Conservation (phyloP, 192 early-diverging fungal genomes). For the Backusella liffmaniae region DNA sequence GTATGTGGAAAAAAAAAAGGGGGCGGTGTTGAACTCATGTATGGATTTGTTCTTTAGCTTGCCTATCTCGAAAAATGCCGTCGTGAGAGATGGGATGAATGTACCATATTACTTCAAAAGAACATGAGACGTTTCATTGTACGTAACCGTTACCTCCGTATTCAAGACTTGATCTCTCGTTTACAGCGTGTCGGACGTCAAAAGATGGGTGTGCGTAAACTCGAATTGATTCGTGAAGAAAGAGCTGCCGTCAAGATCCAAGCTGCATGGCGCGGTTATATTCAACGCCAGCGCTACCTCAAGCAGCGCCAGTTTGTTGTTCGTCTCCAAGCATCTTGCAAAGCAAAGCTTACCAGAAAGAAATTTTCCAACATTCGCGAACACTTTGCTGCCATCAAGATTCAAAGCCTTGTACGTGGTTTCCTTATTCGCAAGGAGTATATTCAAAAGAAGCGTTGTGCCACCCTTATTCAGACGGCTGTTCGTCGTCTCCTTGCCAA, state of each 20-base stretch:
- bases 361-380: constrained; percentile 56
- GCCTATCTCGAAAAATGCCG: constrained; percentile 89
- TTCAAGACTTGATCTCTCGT: constrained; percentile 55
- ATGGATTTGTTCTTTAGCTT: constrained; percentile 32
- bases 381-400: constrained; percentile 66
- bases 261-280: constrained; percentile 64
- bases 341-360: constrained; percentile 61
- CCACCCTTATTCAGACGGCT: constrained; percentile 82
- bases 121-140: constrained; percentile 74
- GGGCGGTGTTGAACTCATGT: too few species aligned
- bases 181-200: constrained; percentile 72
- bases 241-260: constrained; percentile 79
- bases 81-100: constrained; percentile 79
- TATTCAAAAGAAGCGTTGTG: constrained; percentile 45
- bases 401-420: constrained; percentile 77
- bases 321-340: constrained; percentile 66
- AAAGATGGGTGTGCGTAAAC: constrained; percentile 49
- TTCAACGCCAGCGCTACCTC: constrained; percentile 52
- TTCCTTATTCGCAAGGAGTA: constrained; percentile 60
- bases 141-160: constrained; percentile 53
- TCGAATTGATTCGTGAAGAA: constrained; percentile 56
- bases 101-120: constrained; percentile 89
- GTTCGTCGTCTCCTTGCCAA: constrained; percentile 72
- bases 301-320: constrained; percentile 50
- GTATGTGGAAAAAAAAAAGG: too few species aligned